phyloP scores from a whole-genome alignment of 169 alveolate species.

The Eimeria zaria region DNA sequence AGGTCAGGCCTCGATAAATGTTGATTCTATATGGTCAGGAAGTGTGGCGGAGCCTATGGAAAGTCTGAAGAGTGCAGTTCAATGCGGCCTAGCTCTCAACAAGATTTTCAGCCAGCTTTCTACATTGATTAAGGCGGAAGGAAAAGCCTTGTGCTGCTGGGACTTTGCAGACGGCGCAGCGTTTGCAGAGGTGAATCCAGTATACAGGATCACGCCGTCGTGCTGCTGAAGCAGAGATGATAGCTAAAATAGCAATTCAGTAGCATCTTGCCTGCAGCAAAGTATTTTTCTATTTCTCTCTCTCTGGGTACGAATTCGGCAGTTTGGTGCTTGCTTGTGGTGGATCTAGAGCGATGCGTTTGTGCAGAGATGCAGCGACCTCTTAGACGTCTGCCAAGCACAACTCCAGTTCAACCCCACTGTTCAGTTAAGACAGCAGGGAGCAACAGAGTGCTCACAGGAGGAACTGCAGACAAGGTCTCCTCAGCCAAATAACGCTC shows the following conservation, averaged over 20 bases:
- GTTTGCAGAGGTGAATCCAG: conserved; percentile 92
- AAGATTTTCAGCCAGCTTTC: conserved; percentile 91
- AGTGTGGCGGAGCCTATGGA: conserved; percentile 75
- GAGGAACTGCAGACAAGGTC: background rate
- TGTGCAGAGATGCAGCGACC: conserved; percentile 97
- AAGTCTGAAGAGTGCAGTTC: conserved; percentile 92
- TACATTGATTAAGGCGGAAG: conserved; percentile 89
- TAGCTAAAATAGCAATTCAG: background rate
- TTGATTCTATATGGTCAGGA: conserved; percentile 93
- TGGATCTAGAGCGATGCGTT: conserved; percentile 95
- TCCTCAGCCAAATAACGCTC: background rate
- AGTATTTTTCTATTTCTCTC: background rate
- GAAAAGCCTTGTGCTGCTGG: conserved; percentile 90
- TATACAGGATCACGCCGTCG: background rate
- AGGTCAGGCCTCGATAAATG: conserved; percentile 94
- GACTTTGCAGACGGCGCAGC: conserved; percentile 95
- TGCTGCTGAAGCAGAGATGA: background rate
- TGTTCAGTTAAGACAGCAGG: conserved; percentile 84
- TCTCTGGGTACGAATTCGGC: background rate
- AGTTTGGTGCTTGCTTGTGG: background rate
- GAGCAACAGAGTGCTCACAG: background rate
- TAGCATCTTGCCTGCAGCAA: background rate
- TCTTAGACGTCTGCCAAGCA: conserved; percentile 96
- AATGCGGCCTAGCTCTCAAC: conserved; percentile 96
- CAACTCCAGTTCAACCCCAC: conserved; percentile 95